Conservation (phyloP, 495 filamentous ascomycete genomes). For the Baudoinia panamericana region DNA sequence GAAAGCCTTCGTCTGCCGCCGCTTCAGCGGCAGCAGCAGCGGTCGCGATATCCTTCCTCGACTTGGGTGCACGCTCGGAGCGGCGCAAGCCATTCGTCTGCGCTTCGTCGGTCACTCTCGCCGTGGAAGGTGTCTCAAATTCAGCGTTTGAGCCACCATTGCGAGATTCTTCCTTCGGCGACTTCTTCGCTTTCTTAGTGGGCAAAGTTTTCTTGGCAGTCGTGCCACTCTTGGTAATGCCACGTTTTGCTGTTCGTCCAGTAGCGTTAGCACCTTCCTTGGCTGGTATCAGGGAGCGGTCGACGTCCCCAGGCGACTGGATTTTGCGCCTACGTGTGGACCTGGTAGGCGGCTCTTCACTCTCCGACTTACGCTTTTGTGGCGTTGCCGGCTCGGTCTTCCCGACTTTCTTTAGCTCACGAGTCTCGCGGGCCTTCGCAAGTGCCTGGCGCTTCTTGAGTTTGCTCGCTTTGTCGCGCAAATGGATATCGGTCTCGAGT, state of each 20-base stretch:
- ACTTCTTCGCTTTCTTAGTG: conserved; percentile 5
- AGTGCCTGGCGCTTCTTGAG: conserved; percentile 25
- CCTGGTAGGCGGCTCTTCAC: not conserved
- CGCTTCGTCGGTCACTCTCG: not conserved
- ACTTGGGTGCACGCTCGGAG: conserved; percentile 15
- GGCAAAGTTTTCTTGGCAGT: conserved; percentile 19
- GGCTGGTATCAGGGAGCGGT: no score
- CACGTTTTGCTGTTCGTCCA: no score
- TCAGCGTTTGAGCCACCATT: conserved; percentile 2
- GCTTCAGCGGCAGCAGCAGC: conserved; percentile 25
- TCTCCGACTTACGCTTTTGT: conserved; percentile 1
- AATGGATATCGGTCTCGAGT: conserved; percentile 56
- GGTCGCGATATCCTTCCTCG: conserved; percentile 5
- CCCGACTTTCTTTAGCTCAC: conserved; percentile 28
- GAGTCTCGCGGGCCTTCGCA: conserved; percentile 26
- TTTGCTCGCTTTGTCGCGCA: conserved; percentile 44
- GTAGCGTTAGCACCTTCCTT: no score
- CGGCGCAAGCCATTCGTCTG: conserved; percentile 4
- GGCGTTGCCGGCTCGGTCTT: conserved; percentile 15
- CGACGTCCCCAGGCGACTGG: no score
- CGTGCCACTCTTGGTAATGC: no score
- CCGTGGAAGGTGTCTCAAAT: not conserved
- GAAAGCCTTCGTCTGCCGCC: conserved; percentile 48
- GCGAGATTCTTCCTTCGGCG: not conserved
- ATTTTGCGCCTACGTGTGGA: not conserved